Conservation (phyloP, 2,329 filamentous ascomycete species). For the Scytalidium lignicola region DNA sequence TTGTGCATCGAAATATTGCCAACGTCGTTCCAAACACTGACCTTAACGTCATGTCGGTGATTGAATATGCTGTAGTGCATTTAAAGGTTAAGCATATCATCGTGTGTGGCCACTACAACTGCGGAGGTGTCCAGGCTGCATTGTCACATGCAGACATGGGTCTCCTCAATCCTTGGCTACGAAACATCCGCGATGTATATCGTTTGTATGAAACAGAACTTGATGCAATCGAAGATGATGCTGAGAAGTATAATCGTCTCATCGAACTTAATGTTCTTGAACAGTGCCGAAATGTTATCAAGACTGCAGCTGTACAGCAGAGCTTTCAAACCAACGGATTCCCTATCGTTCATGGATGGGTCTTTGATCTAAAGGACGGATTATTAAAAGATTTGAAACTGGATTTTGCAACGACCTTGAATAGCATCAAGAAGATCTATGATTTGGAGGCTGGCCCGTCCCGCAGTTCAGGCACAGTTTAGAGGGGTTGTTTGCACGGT, state of each 20-base stretch:
- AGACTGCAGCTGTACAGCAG: constrained; percentile 76
- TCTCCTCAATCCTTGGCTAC: constrained; percentile 67
- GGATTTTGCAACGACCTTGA: constrained; percentile 52
- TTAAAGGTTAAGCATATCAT: constrained; percentile 78
- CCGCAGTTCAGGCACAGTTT: no score
- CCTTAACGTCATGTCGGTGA: constrained; percentile 73
- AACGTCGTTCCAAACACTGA: constrained; percentile 80
- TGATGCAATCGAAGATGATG: constrained; percentile 54
- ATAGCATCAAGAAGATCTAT: constrained; percentile 60
- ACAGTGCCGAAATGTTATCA: constrained; percentile 72
- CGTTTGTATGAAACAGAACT: constrained; percentile 66
- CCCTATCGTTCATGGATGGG: constrained; percentile 69
- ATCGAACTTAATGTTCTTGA: constrained; percentile 80
- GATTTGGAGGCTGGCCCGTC: constrained; percentile 37
- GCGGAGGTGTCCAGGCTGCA: constrained; percentile 70
- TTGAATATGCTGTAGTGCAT: constrained; percentile 80
- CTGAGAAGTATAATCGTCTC: constrained; percentile 61
- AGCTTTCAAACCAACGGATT: constrained; percentile 57
- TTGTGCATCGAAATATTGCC: constrained; percentile 93
- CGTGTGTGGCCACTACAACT: constrained; percentile 75
- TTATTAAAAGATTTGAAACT: constrained; percentile 61
- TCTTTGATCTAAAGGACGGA: constrained; percentile 65
- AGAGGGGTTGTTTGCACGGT: no score
- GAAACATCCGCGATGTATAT: constrained; percentile 71
- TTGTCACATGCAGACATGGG: constrained; percentile 67